A percentile compares a stretch with the other conserved stretches of the same genome.
Conservation (phyloP, 164 flowering plant species). For the Protea cynaroides region DNA sequence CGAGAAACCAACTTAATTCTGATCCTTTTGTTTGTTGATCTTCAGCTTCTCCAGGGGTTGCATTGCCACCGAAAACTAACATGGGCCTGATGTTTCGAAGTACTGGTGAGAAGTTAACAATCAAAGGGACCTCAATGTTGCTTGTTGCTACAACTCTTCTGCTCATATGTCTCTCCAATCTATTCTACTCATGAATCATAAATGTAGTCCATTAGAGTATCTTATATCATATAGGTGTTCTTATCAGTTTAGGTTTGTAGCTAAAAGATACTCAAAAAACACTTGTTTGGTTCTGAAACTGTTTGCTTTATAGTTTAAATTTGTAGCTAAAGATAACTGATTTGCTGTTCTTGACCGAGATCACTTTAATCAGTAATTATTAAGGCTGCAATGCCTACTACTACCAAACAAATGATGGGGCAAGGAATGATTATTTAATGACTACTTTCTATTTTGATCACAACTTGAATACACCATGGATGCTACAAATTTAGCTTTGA, state of each 20-base stretch:
- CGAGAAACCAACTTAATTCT: conserved; percentile 1
- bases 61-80: conserved; percentile 8
- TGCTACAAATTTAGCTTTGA: too few relatives aligned
- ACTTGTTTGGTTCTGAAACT: too few relatives aligned
- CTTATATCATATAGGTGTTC: neutral
- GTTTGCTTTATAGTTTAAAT: too few relatives aligned
- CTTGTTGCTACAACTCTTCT: neutral
- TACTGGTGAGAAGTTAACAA: neutral
- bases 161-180: conserved; percentile 2
- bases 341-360: too few relatives aligned
- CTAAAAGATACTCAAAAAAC: too few relatives aligned
- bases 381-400: too few relatives aligned
- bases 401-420: too few relatives aligned
- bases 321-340: neutral
- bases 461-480: too few relatives aligned
- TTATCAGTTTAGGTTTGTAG: neutral
- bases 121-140: neutral
- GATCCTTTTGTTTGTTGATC: neutral
- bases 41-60: conserved; percentile 15
- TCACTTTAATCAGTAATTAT: too few relatives aligned
- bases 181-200: conserved; percentile 3
- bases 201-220: neutral
- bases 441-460: too few relatives aligned
- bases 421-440: too few relatives aligned
- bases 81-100: conserved; percentile 5